These are phyloP conservation scores for Fistulifera solaris DNA, from an alignment of 108 stramenopile species.

Conservation along the genomic window DNA sequence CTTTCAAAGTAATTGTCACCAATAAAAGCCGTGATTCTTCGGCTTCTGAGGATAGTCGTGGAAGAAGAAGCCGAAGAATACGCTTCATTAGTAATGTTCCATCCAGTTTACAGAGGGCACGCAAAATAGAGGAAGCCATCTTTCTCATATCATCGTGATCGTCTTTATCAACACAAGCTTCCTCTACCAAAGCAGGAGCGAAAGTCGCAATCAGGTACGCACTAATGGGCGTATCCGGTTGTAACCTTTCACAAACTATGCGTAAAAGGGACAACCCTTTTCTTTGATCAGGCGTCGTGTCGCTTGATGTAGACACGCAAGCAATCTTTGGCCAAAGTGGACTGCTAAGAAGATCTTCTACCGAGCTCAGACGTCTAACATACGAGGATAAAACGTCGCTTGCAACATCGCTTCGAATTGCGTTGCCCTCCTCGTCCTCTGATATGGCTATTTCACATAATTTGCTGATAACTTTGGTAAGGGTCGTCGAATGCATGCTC, in stretches of 20 bases:
- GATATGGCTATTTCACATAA: slow-evolving; percentile 18
- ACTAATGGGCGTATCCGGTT: not conserved
- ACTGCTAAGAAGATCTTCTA: too few relatives aligned
- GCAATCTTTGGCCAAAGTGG: too few relatives aligned
- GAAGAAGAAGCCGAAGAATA: slow-evolving; percentile 6
- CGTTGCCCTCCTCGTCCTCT: slow-evolving; percentile 2
- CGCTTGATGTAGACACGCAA: too few relatives aligned
- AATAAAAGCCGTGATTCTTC: slow-evolving; percentile 7
- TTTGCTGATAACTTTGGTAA: slow-evolving; percentile 36
- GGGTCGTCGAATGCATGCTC: slow-evolving; percentile 17
- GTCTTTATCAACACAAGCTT: slow-evolving; percentile 3
- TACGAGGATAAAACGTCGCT: too few relatives aligned
- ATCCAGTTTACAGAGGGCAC: slow-evolving; percentile 7
- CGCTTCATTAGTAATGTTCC: slow-evolving; percentile 6
- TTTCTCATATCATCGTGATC: not conserved
- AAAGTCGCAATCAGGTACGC: slow-evolving; percentile 8
- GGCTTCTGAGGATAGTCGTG: slow-evolving; percentile 6
- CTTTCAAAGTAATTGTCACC: not conserved
- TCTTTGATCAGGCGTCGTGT: too few relatives aligned
- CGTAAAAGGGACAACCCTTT: too few relatives aligned
- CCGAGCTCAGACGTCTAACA: too few relatives aligned
- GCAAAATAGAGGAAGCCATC: slow-evolving; percentile 6
- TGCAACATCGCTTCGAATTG: too few relatives aligned
- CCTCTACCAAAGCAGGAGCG: not conserved
- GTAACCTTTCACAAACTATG: not conserved